Evolutionary conservation across 768 basidiomycete species (phyloP).

Genomic region (Hygrocybe coccinea): DNA sequence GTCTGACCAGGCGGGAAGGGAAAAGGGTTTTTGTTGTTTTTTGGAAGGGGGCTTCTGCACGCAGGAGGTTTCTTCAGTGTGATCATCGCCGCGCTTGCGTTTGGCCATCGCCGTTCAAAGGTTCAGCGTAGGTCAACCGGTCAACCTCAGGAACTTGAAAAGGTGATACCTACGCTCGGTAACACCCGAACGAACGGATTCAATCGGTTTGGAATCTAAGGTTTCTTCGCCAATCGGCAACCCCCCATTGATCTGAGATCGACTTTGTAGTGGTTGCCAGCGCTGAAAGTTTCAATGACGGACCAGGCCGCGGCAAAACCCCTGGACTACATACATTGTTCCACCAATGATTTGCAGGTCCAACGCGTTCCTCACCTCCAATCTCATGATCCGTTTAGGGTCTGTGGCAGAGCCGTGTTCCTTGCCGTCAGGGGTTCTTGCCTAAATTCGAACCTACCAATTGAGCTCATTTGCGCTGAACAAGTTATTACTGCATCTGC

Average conservation of each 20-base stretch:
- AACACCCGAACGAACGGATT: background rate
- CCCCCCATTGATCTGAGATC: background rate
- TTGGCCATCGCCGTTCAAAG: background rate
- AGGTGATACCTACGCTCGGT: background rate
- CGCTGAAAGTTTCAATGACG: no score
- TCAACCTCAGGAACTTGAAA: no score
- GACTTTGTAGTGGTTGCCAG: background rate
- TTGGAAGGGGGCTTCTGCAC: background rate
- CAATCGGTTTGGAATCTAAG: background rate
- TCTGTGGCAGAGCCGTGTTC: no score
- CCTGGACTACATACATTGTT: no score
- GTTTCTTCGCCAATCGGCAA: background rate
- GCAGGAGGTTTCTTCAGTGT: background rate
- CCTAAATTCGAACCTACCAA: no score
- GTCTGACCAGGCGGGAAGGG: background rate
- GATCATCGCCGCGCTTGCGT: background rate
- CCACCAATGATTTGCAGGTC: no score
- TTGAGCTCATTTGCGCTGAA: no score
- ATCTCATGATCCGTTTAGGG: no score
- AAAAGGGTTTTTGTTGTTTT: background rate
- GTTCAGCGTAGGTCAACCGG: no score
- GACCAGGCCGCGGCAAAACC: no score
- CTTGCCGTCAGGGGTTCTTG: no score
- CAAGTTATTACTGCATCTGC: background rate
- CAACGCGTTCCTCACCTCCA: no score